Evolutionary conservation across 257 asterid species (phyloP).

Genomic region (Solanum infundibuliforme): DNA sequence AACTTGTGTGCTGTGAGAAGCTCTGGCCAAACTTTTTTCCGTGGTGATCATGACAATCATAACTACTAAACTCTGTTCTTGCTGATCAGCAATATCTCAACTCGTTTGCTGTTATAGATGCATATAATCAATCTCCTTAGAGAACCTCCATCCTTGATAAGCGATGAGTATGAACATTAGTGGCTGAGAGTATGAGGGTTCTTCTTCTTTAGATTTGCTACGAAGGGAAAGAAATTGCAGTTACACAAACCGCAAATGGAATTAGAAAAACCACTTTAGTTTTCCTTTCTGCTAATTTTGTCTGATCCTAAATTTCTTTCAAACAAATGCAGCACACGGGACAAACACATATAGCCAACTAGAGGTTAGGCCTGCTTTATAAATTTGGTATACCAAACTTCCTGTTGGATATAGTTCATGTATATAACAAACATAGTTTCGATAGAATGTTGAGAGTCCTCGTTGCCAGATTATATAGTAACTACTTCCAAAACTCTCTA

Average conservation of each 20-base stretch:
- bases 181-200: background rate
- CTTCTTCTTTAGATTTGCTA: background rate
- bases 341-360: background rate
- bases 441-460: background rate
- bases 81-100: background rate
- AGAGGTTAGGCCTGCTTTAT: conserved; percentile 3
- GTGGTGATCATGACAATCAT: background rate
- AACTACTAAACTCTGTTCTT: background rate
- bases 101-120: background rate
- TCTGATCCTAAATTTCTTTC: background rate
- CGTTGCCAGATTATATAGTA: background rate
- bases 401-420: background rate
- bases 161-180: background rate
- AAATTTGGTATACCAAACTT: conserved; percentile 24
- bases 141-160: background rate
- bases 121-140: background rate
- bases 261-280: background rate
- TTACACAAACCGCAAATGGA: background rate
- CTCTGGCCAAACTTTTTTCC: background rate
- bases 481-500: background rate
- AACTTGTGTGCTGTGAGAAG: background rate
- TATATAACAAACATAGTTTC: background rate
- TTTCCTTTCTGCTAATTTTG: background rate
- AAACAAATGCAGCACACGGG: background rate
- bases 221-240: background rate